Evolutionary conservation across 2,329 filamentous ascomycete genomes (phyloP), one percentile per base, ranked within the genome.

Genomic region (Scortechinia acanthostroma): DNA sequence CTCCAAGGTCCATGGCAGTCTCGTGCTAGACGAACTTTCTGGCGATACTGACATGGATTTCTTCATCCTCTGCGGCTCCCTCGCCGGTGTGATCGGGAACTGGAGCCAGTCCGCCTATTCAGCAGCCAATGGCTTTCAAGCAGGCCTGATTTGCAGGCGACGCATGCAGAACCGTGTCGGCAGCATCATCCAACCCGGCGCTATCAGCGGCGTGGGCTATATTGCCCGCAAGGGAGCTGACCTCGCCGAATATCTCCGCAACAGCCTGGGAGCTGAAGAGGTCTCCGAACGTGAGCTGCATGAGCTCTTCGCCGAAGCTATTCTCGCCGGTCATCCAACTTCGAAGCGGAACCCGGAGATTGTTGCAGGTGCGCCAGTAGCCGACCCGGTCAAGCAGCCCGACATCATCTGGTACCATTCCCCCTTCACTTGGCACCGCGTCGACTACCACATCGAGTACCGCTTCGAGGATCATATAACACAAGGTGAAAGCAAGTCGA

Each of bases 171-270:
- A 58, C 4, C 48, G 53, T 4, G 50, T 51, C 15, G 59, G 44
- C 2, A 52, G 49, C 30, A 49, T 51, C 16, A 52, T 62, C 14
- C 47, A 60, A 42, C 53, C 61, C n/a, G 62, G 65, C 1, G 45
- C 52, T 4, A 52, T 74, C 1, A 46, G 62, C 1, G 72, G 66
- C 4, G 49, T 65, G 1, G 73, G 73, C 0, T 71, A 68, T 47
- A 55, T 71, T 19, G 50, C 50, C 3, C 51, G 52, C 4, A 48
- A 53, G 42, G 35, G 49, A n/a, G 42, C 44, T 19, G 47, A 48
- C 14, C 13, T 13, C 17, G 13, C 6, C 13, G 6, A 10, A 19
- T 6, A 13, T 6, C 10, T 6, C 6, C 17, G 6, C 6, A 15
- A 10, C 17, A 17, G 33, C 28, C 14, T 16, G 57, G 58, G n/a